Base-by-base conservation (phyloP, 78 protist species). In the Diacronema lutheri region DNA sequence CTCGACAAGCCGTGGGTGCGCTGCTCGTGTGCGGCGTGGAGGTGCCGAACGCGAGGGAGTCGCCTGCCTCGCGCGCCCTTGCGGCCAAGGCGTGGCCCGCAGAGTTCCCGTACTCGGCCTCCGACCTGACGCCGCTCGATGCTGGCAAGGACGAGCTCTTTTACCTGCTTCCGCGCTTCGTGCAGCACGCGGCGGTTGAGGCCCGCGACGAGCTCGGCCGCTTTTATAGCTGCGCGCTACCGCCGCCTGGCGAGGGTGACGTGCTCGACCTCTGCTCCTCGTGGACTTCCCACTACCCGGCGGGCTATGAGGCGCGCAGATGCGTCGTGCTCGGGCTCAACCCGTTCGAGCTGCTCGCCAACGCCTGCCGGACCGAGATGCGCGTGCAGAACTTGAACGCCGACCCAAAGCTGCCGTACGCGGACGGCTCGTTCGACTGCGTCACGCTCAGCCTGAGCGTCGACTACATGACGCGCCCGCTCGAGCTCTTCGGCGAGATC, bases 201-300 rank as follows among this genome's bases (percentile, higher is more conserved):
- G 33, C 37, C 60, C 56, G 56, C 58, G 79, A 0, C 38, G 14
- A 14, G 29, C 60, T 72, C 40, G 2, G 20, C 33, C 21, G 10
- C 61, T 72, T 72, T 37, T 72, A 72, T n/a, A n/a, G n/a, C 79
- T n/a, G 6, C 37, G 55, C 61, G 14, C 33, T 23, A 25, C 79
- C 44, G 46, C 41, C 46, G 46, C 29, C 73, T 9, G 14, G 26
- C 73, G 58, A 9, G n/a, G 60, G 79, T 57, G 78, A 37, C 40
- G 79, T 72, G 56, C 79, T 72, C 60, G 79, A 72, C 37, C 56
- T 72, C 3, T 74, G 81, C 81, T 31, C 44, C 31, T n/a, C 44
- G 13, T 74, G 81, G 81, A 74, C 81, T 12, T 74, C 81, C n/a
- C 81, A 74, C 62, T 74, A 31, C 81, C 81, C 81, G 1, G 13